These are phyloP conservation scores for Aspergillus melleus DNA, from an alignment of 2,329 filamentous ascomycete genomes.

Conservation along the genomic window DNA sequence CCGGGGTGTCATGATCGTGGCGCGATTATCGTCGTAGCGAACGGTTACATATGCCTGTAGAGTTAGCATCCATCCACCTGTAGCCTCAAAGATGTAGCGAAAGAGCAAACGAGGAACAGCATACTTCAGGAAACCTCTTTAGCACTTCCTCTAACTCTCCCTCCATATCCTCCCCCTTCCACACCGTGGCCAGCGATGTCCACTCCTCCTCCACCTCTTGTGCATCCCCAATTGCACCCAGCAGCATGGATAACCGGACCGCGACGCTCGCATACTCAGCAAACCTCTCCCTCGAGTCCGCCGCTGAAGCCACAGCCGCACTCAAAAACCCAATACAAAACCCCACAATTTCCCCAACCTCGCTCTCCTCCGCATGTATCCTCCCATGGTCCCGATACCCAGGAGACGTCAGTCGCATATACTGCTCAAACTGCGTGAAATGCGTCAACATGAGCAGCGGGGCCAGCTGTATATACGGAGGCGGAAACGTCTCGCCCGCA, in stretches of 20 bases:
- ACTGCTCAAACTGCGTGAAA: conserved; percentile 16
- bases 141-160: conserved; percentile 2
- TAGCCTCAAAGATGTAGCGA: neutral
- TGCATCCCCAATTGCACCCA: conserved; percentile 17
- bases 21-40: conserved; percentile 15
- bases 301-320: conserved; percentile 11
- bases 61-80: neutral
- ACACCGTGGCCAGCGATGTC: conserved; percentile 17
- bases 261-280: conserved; percentile 13
- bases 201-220: conserved; percentile 15
- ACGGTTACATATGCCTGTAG: conserved; percentile 19
- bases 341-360: conserved; percentile 15
- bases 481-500: conserved; percentile 10
- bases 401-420: conserved; percentile 2
- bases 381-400: neutral
- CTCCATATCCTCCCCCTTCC: conserved; percentile 6
- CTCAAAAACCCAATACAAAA: conserved; percentile 23
- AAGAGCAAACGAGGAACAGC: neutral
- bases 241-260: conserved; percentile 13
- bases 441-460: conserved; percentile 21
- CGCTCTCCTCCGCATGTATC: neutral
- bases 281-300: conserved; percentile 1
- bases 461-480: conserved; percentile 19
- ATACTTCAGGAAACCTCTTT: conserved; percentile 9
- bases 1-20: conserved; percentile 17